Conservation (phyloP, 2,329 filamentous ascomycete species). For the Colletotrichum agaves region DNA sequence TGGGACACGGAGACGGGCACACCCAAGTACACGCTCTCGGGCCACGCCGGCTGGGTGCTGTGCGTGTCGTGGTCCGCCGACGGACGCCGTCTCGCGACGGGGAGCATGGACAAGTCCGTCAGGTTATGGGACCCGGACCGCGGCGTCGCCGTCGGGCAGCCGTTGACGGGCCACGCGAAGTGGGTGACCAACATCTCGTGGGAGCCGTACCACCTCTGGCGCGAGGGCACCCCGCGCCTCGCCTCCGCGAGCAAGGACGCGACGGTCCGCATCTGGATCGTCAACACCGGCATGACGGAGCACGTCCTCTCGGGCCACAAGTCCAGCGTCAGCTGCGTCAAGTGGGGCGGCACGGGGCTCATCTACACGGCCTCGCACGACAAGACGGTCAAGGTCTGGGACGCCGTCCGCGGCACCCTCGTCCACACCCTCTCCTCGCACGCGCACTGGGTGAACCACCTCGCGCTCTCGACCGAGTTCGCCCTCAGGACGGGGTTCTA, state of each 20-base stretch:
- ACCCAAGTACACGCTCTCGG: slow-evolving; percentile 84
- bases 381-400: slow-evolving; percentile 93
- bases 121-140: slow-evolving; percentile 88
- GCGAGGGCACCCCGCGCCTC: slow-evolving; percentile 77
- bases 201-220: slow-evolving; percentile 92
- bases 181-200: slow-evolving; percentile 85
- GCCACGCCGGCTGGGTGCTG: slow-evolving; percentile 90
- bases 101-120: slow-evolving; percentile 93
- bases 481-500: slow-evolving; percentile 86
- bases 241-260: slow-evolving; percentile 91
- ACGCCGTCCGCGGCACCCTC: slow-evolving; percentile 80
- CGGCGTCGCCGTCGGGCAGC: slow-evolving; percentile 76
- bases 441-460: slow-evolving; percentile 94
- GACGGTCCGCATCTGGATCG: slow-evolving; percentile 88
- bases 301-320: slow-evolving; percentile 90
- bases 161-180: slow-evolving; percentile 85
- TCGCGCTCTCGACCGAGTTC: slow-evolving; percentile 93
- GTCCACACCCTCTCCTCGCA: slow-evolving; percentile 84
- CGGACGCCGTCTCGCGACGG: slow-evolving; percentile 82
- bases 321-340: slow-evolving; percentile 87
- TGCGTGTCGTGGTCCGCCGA: slow-evolving; percentile 90
- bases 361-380: slow-evolving; percentile 91
- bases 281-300: slow-evolving; percentile 80
- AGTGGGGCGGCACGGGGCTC: slow-evolving; percentile 90
- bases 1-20: slow-evolving; percentile 97